Evolutionary conservation across 129 eudicot species (phyloP), one percentile per base, ranked within the genome.

Genomic region (Erigeron canadensis): DNA sequence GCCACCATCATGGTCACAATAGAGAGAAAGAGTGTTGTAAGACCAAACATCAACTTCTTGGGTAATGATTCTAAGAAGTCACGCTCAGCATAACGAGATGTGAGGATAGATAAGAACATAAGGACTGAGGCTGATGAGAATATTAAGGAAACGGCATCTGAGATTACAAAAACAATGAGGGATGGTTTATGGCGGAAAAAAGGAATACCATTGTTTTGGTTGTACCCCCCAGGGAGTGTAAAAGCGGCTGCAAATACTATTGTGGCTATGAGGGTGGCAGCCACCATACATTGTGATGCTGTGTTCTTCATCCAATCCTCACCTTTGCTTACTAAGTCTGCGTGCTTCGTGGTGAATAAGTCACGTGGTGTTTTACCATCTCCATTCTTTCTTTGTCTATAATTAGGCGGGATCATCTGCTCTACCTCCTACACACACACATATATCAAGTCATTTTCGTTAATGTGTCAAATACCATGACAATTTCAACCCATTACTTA

Each of bases 231-330:
- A 0, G 77, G 81, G 50, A 70, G 51, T 62, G 77, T 77, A 77
- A 77, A 77, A 8, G 81, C 81, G 13, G 72, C 81, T 61, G 77
- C 71, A 34, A 77, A 77, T 57, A 77, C 75, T 48, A 77, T 59
- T 10, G 81, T 77, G 15, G 81, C 67, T 62, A 77, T 63, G 47
- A 76, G 81, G 28, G 81, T 56, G 4, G 72, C 71, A 21, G 63
- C 81, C 8, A 77, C 70, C 77, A 77, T 77, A 62, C 76, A 77
- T 3, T 70, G 76, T 8, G 82, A 72, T 37, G 82, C 65, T 13
- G 78, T 78, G 16, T 65, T 45, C 18, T 78, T 72, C 78, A 79
- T 79, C 78, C 78, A 72, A 1, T 10, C 19, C 41, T 73, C 75
- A 2, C 79, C 80, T 23, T 56, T 39, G 11, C 40, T 11, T 16